These are phyloP conservation scores for Dioscorea dumetorum DNA, from an alignment of 106 monocot genomes.

Conservation along the genomic window DNA sequence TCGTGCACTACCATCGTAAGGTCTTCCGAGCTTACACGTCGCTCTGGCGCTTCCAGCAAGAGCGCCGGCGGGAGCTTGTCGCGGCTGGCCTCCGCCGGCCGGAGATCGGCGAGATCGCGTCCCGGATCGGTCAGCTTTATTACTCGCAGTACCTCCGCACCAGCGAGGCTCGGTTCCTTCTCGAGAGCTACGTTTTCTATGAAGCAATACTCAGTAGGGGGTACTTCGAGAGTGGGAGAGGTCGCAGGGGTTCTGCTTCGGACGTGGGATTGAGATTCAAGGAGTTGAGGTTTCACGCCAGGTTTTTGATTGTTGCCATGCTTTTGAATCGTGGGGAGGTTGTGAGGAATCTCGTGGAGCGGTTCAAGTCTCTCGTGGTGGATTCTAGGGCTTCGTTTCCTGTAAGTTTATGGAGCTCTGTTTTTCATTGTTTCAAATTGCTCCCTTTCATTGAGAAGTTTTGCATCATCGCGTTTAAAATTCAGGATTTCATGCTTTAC, in stretches of 20 bases:
- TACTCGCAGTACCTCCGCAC: constrained; percentile 81
- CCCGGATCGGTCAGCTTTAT: constrained; percentile 96
- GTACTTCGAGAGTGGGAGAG: constrained; percentile 50
- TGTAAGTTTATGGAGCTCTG: constrained; percentile 21
- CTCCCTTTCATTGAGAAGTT: no score
- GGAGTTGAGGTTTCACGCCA: constrained; percentile 82
- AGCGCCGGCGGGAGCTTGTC: constrained; percentile 51
- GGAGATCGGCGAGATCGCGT: constrained; percentile 96
- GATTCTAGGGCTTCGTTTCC: constrained; percentile 57
- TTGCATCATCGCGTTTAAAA: no score
- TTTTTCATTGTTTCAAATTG: no score
- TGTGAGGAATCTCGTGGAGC: constrained; percentile 43
- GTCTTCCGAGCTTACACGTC: constrained; percentile 84
- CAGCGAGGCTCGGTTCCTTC: constrained; percentile 76
- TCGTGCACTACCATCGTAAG: constrained; percentile 47
- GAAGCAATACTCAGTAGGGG: constrained; percentile 78
- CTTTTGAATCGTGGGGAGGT: constrained; percentile 50
- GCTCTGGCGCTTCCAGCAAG: constrained; percentile 88
- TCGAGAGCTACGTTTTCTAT: constrained; percentile 90
- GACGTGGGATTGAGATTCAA: constrained; percentile 72
- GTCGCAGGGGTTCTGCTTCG: constrained; percentile 5
- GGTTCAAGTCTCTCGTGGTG: constrained; percentile 51
- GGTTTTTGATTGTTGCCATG: constrained; percentile 78
- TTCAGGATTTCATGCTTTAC: no score
- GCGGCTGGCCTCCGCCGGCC: constrained; percentile 57